Percentiles rank a stretch among this genome's conserved stretches.
Evolutionary conservation across 441 rosid genomes (phyloP).

Genomic region (Erodium texanum): DNA sequence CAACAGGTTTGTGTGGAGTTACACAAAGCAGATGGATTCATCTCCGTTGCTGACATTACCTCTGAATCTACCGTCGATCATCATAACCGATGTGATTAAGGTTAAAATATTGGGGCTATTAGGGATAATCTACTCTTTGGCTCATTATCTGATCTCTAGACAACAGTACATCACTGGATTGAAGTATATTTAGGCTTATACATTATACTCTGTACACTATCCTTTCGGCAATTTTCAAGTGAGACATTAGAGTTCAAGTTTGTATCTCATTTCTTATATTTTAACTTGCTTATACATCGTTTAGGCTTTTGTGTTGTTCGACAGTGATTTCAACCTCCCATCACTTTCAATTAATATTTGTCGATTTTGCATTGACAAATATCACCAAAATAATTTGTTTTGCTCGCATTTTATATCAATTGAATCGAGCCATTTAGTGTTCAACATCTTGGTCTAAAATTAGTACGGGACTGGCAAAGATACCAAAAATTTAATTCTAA

Average conservation of each 20-base stretch:
- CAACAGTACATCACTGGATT: constrained; percentile 87
- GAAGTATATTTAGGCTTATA: constrained; percentile 69
- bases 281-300: neutral
- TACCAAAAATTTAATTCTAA: too few species aligned
- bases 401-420: too few species aligned
- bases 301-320: too few species aligned
- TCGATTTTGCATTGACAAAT: too few species aligned
- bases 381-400: too few species aligned
- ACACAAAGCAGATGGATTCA: constrained; percentile 51
- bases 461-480: too few species aligned
- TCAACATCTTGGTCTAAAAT: too few species aligned
- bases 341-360: too few species aligned
- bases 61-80: constrained; percentile 76
- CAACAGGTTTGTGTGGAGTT: constrained; percentile 86
- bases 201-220: constrained; percentile 25
- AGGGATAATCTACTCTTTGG: constrained; percentile 72
- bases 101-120: constrained; percentile 67
- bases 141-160: constrained; percentile 82
- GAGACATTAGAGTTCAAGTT: neutral
- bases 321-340: too few species aligned
- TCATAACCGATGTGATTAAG: constrained; percentile 78
- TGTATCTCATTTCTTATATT: neutral
- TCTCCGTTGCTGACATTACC: constrained; percentile 69
- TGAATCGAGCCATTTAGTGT: too few species aligned
- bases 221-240: neutral